Base-by-base conservation (phyloP, 129 eudicot genomes). In the Pittosporum tobira region DNA sequence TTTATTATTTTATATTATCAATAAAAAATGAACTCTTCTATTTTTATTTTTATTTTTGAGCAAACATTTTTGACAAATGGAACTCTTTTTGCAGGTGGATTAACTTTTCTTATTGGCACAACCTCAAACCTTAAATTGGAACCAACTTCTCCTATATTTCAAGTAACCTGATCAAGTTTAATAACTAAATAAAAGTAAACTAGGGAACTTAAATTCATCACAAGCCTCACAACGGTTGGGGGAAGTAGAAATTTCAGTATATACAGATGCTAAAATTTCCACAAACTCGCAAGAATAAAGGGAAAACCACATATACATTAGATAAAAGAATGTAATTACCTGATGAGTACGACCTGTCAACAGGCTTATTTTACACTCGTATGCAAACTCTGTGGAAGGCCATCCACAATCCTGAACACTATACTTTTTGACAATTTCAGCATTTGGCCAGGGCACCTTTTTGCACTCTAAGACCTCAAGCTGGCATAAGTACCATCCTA, bases 301-400 rank as follows among this genome's bases (percentile, higher is more conserved):
- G n/a, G 21, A 19, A 22, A 8, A 38, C 34, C 9, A 59, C 10
- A 34, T 46, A 77, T 37, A 11, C 19, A 20, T 6, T 25, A 59
- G 26, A 51, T 42, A 15, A 63, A 14, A 3, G 15, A 12, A 26
- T n/a, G 19, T 36, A 64, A 42, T 24, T 81, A 93, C 96, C 99
- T 93, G 96, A 77, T 93, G 99, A 36, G 99, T 93, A 25, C 91
- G 83, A 23, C 99, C 96, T 2, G 94, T 93, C 77, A 93, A 58
- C 51, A 93, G 86, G 82, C 75, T 79, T 71, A 93, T 79, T 74
- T 77, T 83, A 72, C 99, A 93, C 73, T 93, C 88, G 9, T 84
- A 93, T 3, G 99, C 99, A 66, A 70, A 83, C 18, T 81, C 84
- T 71, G 73, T 82, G 43, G 56, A 52, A 30, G 91, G 91, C 99